phyloP scores from a whole-genome alignment of 2,329 filamentous ascomycete genomes.

The Endoconidiophora polonica region DNA sequence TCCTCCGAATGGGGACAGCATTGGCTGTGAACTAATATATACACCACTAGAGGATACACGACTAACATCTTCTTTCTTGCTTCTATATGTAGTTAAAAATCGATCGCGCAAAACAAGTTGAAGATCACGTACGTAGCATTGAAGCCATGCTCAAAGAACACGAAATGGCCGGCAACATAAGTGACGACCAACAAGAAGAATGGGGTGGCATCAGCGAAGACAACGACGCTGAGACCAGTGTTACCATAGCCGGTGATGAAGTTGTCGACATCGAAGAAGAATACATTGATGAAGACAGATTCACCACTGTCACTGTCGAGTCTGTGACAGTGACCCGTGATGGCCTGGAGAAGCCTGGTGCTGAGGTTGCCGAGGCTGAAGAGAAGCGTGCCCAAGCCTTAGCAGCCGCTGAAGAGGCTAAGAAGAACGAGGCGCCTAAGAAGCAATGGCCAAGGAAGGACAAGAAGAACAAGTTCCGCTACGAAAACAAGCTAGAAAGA shows the following conservation, averaged over 20 bases:
- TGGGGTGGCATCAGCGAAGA: conserved; percentile 50
- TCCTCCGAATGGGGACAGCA: neutral
- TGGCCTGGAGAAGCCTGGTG: conserved; percentile 42
- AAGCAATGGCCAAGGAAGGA: conserved; percentile 24
- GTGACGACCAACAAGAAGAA: conserved; percentile 21
- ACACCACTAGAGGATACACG: neutral
- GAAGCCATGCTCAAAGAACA: conserved; percentile 52
- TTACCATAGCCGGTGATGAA: conserved; percentile 30
- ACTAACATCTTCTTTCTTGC: neutral
- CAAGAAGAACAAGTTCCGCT: conserved; percentile 83
- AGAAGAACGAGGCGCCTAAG: conserved; percentile 34
- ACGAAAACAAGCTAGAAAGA: conserved; percentile 76
- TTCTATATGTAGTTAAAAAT: conserved; percentile 51
- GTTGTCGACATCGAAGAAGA: conserved; percentile 72
- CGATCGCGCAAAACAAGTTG: conserved; percentile 63
- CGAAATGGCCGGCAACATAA: conserved; percentile 29
- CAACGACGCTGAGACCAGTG: conserved; percentile 21
- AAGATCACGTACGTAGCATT: conserved; percentile 65
- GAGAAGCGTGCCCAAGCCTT: conserved; percentile 22
- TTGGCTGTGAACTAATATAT: neutral
- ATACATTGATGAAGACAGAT: conserved; percentile 91
- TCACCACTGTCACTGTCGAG: conserved; percentile 87
- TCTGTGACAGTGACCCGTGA: conserved; percentile 65
- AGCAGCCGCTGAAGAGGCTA: conserved; percentile 16
- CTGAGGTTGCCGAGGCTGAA: conserved; percentile 22